phyloP scores from a whole-genome alignment of 2,329 filamentous ascomycete species.

The Colletotrichum orchidophilum region DNA sequence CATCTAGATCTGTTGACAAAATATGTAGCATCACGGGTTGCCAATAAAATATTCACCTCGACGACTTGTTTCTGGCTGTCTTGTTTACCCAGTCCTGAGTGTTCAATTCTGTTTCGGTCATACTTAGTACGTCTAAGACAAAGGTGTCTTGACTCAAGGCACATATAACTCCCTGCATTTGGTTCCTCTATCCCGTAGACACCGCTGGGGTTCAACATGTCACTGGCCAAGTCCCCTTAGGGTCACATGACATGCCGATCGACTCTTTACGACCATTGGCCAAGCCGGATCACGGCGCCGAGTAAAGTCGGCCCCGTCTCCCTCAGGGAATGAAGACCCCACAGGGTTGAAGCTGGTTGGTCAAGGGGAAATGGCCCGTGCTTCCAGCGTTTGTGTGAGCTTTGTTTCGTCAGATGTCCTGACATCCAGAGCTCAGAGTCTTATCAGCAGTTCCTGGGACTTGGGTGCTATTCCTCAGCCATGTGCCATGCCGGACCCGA shows the following conservation, averaged over 20 bases:
- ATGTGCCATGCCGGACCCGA: constrained; percentile 4
- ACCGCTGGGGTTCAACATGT: background rate
- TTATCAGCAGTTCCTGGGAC: background rate
- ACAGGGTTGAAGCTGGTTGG: background rate
- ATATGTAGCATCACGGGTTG: too few relatives aligned
- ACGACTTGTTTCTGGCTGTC: too few relatives aligned
- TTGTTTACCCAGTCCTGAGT: too few relatives aligned
- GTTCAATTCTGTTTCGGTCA: too few relatives aligned
- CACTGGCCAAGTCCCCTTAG: background rate
- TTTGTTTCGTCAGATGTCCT: constrained; percentile 25
- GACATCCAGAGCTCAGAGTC: background rate
- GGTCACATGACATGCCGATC: background rate
- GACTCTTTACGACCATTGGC: background rate
- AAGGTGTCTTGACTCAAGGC: too few relatives aligned
- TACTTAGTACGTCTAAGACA: too few relatives aligned
- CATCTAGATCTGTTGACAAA: too few relatives aligned
- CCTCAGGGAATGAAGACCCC: background rate
- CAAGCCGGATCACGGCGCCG: background rate
- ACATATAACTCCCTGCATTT: background rate
- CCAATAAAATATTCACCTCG: too few relatives aligned
- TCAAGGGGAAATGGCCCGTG: background rate
- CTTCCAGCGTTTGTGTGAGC: background rate
- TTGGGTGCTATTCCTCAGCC: background rate
- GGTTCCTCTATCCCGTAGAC: background rate
- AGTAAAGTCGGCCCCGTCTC: background rate